Conservation (phyloP, 2,329 filamentous ascomycete genomes). For the Ascochyta viciae-villosae region DNA sequence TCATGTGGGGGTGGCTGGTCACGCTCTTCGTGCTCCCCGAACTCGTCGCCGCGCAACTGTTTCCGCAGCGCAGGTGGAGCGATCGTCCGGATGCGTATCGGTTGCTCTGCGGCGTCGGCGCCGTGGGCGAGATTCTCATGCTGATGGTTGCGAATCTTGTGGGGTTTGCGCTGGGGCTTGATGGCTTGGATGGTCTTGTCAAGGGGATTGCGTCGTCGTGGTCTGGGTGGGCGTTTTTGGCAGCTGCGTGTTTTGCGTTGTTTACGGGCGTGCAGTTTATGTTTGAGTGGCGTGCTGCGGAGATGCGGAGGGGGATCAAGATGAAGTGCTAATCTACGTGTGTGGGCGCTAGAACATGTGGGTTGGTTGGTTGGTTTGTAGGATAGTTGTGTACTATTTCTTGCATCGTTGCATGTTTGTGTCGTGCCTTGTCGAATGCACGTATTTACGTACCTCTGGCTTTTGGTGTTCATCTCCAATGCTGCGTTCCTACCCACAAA, state of each 20-base stretch:
- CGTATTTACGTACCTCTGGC: too few relatives aligned
- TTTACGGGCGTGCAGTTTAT: constrained; percentile 92
- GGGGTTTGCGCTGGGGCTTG: constrained; percentile 90
- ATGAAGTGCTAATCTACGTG: constrained; percentile 74
- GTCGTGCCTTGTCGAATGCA: too few relatives aligned
- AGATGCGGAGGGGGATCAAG: constrained; percentile 80
- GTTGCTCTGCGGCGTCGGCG: constrained; percentile 79
- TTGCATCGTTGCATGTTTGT: too few relatives aligned
- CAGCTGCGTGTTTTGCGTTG: constrained; percentile 72
- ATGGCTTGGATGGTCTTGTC: constrained; percentile 81
- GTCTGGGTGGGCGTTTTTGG: constrained; percentile 76
- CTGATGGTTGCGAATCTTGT: constrained; percentile 97
- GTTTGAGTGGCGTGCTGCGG: constrained; percentile 91
- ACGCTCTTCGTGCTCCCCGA: constrained; percentile 94
- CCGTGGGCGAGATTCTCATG: constrained; percentile 85
- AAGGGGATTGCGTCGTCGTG: constrained; percentile 77
- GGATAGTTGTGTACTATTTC: too few relatives aligned
- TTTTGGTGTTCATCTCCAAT: too few relatives aligned
- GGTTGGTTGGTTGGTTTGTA: too few relatives aligned
- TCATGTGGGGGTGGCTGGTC: constrained; percentile 97
- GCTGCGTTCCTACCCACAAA: too few relatives aligned
- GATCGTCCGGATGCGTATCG: constrained; percentile 75
- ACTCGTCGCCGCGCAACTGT: constrained; percentile 72
- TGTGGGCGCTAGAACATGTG: too few relatives aligned
- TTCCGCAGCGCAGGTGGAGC: constrained; percentile 77